These are phyloP conservation scores for Cenchrus americanus DNA, from an alignment of 176 grass and related monocot genomes.

Conservation along the genomic window DNA sequence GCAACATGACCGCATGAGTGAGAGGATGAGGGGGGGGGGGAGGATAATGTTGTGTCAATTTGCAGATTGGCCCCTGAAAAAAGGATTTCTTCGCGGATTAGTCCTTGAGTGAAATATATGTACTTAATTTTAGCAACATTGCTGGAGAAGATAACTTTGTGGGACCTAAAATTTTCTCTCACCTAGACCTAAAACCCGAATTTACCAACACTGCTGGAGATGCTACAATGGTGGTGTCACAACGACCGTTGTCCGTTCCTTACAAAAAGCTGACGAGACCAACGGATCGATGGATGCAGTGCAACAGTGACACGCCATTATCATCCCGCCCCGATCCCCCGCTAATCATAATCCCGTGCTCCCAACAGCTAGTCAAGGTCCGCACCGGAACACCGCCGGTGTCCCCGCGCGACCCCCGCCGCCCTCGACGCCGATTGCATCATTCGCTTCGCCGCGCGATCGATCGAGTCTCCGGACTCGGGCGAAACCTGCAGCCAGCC, in stretches of 20 bases:
- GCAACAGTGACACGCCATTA: not conserved
- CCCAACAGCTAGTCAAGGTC: constrained; percentile 22
- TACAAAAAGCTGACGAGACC: constrained; percentile 15
- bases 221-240: not conserved
- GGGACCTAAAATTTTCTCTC: too few relatives aligned
- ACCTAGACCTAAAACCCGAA: too few relatives aligned
- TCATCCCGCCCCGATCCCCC: not conserved
- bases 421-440: not conserved
- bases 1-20: too few relatives aligned
- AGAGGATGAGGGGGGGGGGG: too few relatives aligned
- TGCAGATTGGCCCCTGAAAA: too few relatives aligned
- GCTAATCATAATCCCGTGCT: not conserved
- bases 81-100: too few relatives aligned
- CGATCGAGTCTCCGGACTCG: too few relatives aligned
- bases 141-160: too few relatives aligned
- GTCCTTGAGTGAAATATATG: too few relatives aligned
- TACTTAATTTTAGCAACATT: too few relatives aligned
- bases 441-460: not conserved
- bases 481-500: not conserved
- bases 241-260: not conserved
- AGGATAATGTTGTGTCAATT: too few relatives aligned
- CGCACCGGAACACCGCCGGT: not conserved
- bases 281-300: not conserved
- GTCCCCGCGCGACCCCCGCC: not conserved
- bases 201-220: too few relatives aligned